Evolutionary conservation across 2,329 filamentous ascomycete genomes (phyloP).

Genomic region (Thelonectria discophora): DNA sequence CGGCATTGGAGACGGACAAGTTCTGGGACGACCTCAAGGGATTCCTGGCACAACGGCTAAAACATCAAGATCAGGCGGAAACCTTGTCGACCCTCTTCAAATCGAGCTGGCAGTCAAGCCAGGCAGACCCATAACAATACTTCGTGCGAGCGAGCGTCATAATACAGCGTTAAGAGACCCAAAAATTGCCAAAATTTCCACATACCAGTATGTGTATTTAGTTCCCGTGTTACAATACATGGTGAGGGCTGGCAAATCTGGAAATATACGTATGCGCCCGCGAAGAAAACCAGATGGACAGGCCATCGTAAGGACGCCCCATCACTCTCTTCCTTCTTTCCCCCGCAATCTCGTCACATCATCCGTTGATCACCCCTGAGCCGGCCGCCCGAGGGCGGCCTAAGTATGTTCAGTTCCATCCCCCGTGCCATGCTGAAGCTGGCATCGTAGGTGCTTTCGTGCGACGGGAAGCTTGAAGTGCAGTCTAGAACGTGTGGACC

Average conservation of each 20-base stretch:
- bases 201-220: constrained; percentile 44
- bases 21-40: constrained; percentile 90
- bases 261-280: constrained; percentile 40
- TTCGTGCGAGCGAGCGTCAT: constrained; percentile 17
- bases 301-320: constrained; percentile 30
- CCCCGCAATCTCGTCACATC: constrained; percentile 41
- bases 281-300: constrained; percentile 37
- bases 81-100: constrained; percentile 74
- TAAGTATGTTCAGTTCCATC: constrained; percentile 41
- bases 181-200: constrained; percentile 35
- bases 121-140: constrained; percentile 39
- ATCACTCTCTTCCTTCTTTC: constrained; percentile 28
- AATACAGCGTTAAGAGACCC: constrained; percentile 28
- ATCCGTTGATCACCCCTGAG: constrained; percentile 37
- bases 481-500: constrained; percentile 69
- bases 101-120: constrained; percentile 70
- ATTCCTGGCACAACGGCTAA: constrained; percentile 81
- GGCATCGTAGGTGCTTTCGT: constrained; percentile 25
- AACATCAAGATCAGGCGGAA: constrained; percentile 72
- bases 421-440: constrained; percentile 37
- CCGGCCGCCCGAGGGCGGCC: constrained; percentile 37
- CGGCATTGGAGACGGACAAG: constrained; percentile 71
- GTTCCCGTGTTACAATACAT: constrained; percentile 44
- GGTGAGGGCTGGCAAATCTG: constrained; percentile 43
- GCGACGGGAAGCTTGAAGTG: constrained; percentile 46